A percentile compares a stretch with the other conserved stretches of the same genome.
Evolutionary conservation across 331 rosid genomes (phyloP).

Genomic region (Acacia pycnantha): DNA sequence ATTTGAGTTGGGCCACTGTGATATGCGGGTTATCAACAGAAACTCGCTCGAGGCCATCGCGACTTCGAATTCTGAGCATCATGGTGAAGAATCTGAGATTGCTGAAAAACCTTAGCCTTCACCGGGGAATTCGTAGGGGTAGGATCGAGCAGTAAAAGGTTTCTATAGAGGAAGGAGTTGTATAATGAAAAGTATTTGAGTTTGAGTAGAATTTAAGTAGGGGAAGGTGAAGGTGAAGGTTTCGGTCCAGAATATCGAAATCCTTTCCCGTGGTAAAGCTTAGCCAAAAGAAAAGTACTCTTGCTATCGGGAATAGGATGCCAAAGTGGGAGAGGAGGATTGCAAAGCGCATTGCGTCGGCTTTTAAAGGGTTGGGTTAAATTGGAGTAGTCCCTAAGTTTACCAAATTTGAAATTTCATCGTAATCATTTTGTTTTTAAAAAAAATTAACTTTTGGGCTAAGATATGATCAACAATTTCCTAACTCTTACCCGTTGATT

Average conservation of each 20-base stretch:
- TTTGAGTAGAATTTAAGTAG: background rate
- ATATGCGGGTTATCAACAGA: slow-evolving; percentile 52
- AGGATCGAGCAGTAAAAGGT: background rate
- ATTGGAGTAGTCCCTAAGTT: background rate
- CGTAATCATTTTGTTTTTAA: background rate
- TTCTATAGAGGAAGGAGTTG: background rate
- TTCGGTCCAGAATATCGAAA: background rate
- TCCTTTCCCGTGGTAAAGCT: background rate
- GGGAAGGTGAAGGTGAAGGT: background rate
- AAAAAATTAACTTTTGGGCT: background rate
- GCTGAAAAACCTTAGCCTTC: background rate
- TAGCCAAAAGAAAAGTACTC: background rate
- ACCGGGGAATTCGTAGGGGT: background rate
- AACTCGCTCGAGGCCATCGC: slow-evolving; percentile 71
- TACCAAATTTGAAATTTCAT: background rate
- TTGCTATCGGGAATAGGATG: background rate
- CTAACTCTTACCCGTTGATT: background rate
- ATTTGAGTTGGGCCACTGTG: slow-evolving; percentile 61
- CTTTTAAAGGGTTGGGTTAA: too few relatives aligned
- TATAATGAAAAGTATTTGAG: background rate
- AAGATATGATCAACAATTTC: background rate
- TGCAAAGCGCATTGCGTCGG: background rate
- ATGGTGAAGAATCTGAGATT: slow-evolving; percentile 28
- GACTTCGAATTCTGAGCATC: slow-evolving; percentile 74
- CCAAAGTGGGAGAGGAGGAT: background rate